Base-by-base conservation (phyloP, 305 asterid genomes). In the Rubia peregrina region DNA sequence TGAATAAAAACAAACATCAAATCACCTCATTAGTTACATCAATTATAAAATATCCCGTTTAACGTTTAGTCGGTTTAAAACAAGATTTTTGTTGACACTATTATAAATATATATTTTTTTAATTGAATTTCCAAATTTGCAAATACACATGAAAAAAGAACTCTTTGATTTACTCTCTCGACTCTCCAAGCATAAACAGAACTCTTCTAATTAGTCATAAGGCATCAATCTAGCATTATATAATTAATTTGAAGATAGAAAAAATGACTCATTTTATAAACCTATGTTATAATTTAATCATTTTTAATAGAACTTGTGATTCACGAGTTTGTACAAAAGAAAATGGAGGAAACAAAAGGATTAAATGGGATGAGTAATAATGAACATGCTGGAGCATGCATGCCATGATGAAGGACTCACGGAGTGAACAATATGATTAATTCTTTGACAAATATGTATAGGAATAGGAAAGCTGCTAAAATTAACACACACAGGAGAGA, bases 401-500 rank as follows among this genome's bases (percentile, higher is more conserved):
- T n/a, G 43, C 59, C 73, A 73, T 73, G 66, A 66, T 73, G 67
- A 66, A 65, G 68, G 63, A 41, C 67, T 73, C 71, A 55, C 56
- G 36, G 57, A 17, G 41, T 72, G 64, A 63, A 38, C 64, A 56
- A 21, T 33, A 53, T 9, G n/a, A 62, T 62, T 33, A 62, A 30
- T 57, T 57, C 33, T 22, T 14, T 55, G 38, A 21, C 62, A 57
- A 57, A 57, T 57, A 57, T 3, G 11, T 0, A 17, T 30, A 26
- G 26, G 26, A 69, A 26, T 26, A 36, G 44, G 30, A 46, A 12
- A 48, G 55, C 55, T 72, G 70, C 56, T 53, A 53, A 55, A 44
- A 42, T 16, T 42, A 41, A 42, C 16, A 36, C 72, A 56, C 49
- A 55, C 40, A 4, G 4, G 36, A 22, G 66, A 36, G 36, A 42